Conservation (phyloP, 345 rosid species). For the Excoecaria cochinchinensis region DNA sequence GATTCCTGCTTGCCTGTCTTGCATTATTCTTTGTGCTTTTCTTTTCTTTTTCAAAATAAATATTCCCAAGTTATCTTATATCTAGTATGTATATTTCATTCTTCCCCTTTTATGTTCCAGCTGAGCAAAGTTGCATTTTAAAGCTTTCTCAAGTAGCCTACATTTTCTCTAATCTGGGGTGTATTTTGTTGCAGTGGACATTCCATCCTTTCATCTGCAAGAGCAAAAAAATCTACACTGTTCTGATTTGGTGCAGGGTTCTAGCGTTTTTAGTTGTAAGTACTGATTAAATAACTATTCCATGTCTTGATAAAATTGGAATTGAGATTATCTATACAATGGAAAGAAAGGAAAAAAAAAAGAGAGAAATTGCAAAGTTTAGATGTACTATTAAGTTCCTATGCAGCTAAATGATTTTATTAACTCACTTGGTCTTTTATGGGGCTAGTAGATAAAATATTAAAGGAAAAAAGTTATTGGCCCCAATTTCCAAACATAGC, state of each 20-base stretch:
- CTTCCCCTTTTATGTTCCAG: background rate
- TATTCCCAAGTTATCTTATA: background rate
- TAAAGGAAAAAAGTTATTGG: background rate
- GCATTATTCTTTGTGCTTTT: background rate
- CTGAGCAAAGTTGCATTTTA: background rate
- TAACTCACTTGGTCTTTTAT: background rate
- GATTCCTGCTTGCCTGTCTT: background rate
- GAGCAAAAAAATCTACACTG: constrained; percentile 95
- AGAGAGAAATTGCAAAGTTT: background rate
- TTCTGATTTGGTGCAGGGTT: constrained; percentile 96
- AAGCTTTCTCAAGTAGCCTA: background rate
- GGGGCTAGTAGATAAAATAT: background rate
- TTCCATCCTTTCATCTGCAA: constrained; percentile 95
- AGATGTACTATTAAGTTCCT: background rate
- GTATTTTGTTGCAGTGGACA: constrained; percentile 78
- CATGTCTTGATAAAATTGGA: background rate
- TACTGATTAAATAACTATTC: constrained; percentile 7
- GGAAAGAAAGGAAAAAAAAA: background rate
- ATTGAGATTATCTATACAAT: background rate
- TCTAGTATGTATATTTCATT: background rate
- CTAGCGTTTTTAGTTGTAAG: constrained; percentile 94
- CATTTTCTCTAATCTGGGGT: constrained; percentile 5
- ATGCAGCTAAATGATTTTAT: background rate
- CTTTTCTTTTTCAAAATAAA: background rate
- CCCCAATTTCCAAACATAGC: background rate